Evolutionary conservation across 345 rosid species (phyloP).

Genomic region (Citrus medica): DNA sequence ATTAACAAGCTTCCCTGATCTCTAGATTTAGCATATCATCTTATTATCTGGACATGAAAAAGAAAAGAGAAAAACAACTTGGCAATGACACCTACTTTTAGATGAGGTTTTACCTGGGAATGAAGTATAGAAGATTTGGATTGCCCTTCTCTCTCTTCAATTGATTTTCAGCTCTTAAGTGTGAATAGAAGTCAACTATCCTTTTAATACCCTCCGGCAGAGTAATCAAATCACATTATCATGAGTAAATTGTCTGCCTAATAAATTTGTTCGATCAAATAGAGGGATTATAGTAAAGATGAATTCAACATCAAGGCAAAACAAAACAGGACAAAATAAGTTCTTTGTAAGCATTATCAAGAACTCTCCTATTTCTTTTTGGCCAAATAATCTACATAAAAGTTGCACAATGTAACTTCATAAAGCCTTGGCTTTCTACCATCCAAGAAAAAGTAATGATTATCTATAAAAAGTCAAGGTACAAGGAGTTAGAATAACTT

Average conservation of each 20-base stretch:
- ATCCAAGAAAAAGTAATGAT: neutral
- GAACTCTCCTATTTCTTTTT: neutral
- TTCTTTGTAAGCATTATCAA: neutral
- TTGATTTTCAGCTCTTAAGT: constrained; percentile 50
- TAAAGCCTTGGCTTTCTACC: neutral
- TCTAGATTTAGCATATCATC: too few species aligned
- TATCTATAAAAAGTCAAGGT: neutral
- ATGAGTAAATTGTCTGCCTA: neutral
- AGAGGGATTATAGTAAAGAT: neutral
- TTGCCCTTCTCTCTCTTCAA: constrained; percentile 61
- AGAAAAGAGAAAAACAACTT: too few species aligned
- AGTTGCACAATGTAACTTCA: neutral
- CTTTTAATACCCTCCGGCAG: constrained; percentile 40
- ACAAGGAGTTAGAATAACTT: neutral
- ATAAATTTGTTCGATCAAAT: neutral
- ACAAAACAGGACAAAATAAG: neutral
- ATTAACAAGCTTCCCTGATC: too few species aligned
- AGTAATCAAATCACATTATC: constrained; percentile 13
- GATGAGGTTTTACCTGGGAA: too few species aligned
- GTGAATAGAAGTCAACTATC: constrained; percentile 70
- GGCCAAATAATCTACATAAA: neutral
- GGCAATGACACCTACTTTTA: too few species aligned
- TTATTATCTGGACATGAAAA: too few species aligned
- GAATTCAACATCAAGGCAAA: too few species aligned
- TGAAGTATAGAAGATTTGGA: constrained; percentile 51